Conservation (phyloP, 805 yeast genomes). For the Diddensiella transvaalensis region DNA sequence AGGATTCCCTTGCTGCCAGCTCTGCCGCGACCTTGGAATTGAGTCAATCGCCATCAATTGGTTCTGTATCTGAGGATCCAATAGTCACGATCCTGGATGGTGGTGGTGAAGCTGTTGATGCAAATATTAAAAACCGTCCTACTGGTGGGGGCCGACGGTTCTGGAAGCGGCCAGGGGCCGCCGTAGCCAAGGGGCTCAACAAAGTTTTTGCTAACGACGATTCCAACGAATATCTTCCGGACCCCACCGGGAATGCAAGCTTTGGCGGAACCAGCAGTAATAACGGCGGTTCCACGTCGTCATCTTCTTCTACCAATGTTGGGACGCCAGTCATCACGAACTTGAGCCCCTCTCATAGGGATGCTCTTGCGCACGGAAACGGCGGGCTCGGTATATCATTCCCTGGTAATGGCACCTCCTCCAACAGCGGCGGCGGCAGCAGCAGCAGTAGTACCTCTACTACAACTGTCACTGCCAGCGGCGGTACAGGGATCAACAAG, state of each 20-base stretch:
- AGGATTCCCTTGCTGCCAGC: slow-evolving; percentile 3
- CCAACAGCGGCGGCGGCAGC: background rate
- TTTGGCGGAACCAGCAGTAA: background rate
- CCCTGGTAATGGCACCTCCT: slow-evolving; percentile 12
- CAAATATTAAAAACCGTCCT: slow-evolving; percentile 22
- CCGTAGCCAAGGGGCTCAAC: slow-evolving; percentile 36
- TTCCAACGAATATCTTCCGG: background rate
- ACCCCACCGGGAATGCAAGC: background rate
- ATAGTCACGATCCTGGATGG: slow-evolving; percentile 30
- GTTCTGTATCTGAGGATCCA: slow-evolving; percentile 25
- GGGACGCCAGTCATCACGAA: background rate
- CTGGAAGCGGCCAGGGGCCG: slow-evolving; percentile 37
- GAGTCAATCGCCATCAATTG: slow-evolving; percentile 11
- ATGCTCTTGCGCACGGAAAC: slow-evolving; percentile 1
- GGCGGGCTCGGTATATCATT: slow-evolving; percentile 22
- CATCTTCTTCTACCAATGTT: background rate
- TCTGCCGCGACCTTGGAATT: background rate
- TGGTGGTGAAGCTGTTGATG: slow-evolving; percentile 21
- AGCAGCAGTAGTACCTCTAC: background rate
- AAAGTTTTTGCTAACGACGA: slow-evolving; percentile 32
- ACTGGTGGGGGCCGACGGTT: slow-evolving; percentile 22
- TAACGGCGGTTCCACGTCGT: background rate
- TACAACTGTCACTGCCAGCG: background rate
- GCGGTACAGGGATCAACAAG: background rate
- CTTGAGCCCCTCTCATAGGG: background rate